Base-by-base conservation (phyloP, 148 eudicot genomes). In the Camellia japonica region DNA sequence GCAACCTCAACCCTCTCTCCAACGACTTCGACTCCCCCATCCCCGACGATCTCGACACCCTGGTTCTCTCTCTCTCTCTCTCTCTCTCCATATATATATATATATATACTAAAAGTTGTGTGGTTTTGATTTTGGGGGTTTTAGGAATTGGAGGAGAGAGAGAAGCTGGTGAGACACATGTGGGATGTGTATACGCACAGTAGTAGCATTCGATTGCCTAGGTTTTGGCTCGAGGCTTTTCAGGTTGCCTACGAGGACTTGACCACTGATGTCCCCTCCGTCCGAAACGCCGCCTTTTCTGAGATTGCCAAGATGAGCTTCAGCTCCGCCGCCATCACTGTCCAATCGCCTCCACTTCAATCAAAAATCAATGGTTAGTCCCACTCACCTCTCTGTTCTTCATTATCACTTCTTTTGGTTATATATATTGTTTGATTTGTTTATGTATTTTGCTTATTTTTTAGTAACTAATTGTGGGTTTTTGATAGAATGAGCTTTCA, bases 201-300 rank as follows among this genome's bases (percentile, higher is more conserved):
- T 68, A 84, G 56, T 41, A 81, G 63, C 5, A 76, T 79, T n/a
- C 76, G 82, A 60, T 68, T 89, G 83, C 92, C 90, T 5, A 78
- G 82, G 9, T 89, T 89, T 74, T 89, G 92, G 92, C 86, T 83
- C 3, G 84, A 81, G 14, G 92, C 92, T 42, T 89, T 89, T 49
- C 82, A 84, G 79, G 92, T 90, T n/a, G 92, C 90, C 1, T 89
- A 89, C n/a, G 88, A 87, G 61, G 87, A 89, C 64, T 77, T 87
- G 81, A 84, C 77, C 18, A 85, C 86, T 75, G 92, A 87, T 9
- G 82, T 76, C 55, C 20, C 88, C n/a, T 72, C 41, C 4, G 75
- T 82, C 4, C 70, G 85, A n/a, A 54, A 82, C 4, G 72, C 87
- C 11, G 92, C 92, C 14, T 42, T 89, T 61, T 71, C 84, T 0